Base-by-base conservation (phyloP, 139 green algal genomes). In the Nannochloris sp. region DNA sequence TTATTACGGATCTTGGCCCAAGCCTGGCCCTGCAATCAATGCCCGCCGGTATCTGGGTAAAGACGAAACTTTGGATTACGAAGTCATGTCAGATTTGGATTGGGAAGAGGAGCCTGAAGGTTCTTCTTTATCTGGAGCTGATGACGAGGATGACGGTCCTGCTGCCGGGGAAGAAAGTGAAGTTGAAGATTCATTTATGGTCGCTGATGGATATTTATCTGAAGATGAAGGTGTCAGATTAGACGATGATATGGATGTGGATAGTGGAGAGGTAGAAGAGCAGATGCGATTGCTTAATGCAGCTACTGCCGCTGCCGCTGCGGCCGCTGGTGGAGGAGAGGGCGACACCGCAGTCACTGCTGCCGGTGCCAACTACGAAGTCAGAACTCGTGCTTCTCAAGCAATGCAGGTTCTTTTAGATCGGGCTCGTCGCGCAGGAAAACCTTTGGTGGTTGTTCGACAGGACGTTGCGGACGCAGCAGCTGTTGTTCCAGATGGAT, bases 31-130 rank as follows among this genome's bases (percentile, higher is more conserved):
- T 3, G 42, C 23, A 15, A 71, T 89, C 29, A 37, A 33, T 15
- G 66, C 65, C 6, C 81, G 87, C 15, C 60, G 70, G 2, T 75
- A 60, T 6, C 51, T 84, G n/a, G 76, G 46, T 6, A 54, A 68
- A 0, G 83, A 91, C 25, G 13, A 65, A 24, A 31, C 33, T 4
- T 44, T 93, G 64, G 84, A 93, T 75, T 93, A 93, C 60, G 82
- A 88, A 34, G 82, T 86, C 24, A 81, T 81, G 70, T 81, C 64
- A 19, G 87, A 93, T 53, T 64, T 87, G 32, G 87, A 92, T 23
- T 93, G 87, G 87, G 83, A 90, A 76, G 78, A 83, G 51, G 87
- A 93, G 73, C 84, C 86, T 1, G 86, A 91, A 57, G 84, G 77
- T 14, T 46, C 36, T 6, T 29, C n/a, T 29, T n/a, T 35, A 7